These are phyloP conservation scores for Phaffomyces opuntiae DNA, from an alignment of 805 yeast genomes.

Conservation along the genomic window DNA sequence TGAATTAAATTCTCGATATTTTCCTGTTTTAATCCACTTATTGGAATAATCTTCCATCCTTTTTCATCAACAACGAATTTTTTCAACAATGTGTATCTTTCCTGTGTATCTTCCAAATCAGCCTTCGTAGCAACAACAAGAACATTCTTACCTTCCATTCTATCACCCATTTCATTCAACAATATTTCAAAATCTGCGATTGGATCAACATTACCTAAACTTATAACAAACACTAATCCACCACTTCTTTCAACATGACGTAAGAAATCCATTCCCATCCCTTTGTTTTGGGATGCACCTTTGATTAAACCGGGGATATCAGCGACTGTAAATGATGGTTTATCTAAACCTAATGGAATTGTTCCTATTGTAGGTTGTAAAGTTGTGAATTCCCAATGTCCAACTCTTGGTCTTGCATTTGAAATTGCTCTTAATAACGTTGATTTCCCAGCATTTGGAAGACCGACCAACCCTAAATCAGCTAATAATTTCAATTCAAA, in stretches of 20 bases:
- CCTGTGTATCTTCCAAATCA: slow-evolving; percentile 53
- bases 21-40: slow-evolving; percentile 70
- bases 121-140: slow-evolving; percentile 93
- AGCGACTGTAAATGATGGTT: slow-evolving; percentile 77
- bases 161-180: slow-evolving; percentile 64
- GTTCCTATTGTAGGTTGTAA: slow-evolving; percentile 90
- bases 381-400: slow-evolving; percentile 97
- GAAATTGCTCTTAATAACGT: slow-evolving; percentile 83
- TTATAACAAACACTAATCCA: slow-evolving; percentile 82
- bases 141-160: slow-evolving; percentile 54
- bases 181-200: slow-evolving; percentile 55
- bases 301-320: slow-evolving; percentile 94
- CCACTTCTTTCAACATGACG: slow-evolving; percentile 90
- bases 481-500: slow-evolving; percentile 87
- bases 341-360: slow-evolving; percentile 56
- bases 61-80: slow-evolving; percentile 38
- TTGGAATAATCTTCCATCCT: slow-evolving; percentile 71
- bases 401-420: slow-evolving; percentile 82
- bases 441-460: slow-evolving; percentile 96
- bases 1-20: slow-evolving; percentile 64
- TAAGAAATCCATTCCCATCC: slow-evolving; percentile 90
- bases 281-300: slow-evolving; percentile 80
- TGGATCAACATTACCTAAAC: slow-evolving; percentile 65
- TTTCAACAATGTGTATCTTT: slow-evolving; percentile 39
- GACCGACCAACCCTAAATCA: slow-evolving; percentile 88